Base-by-base conservation (phyloP, 2,329 filamentous ascomycete species). In the Trichophyton equinum region DNA sequence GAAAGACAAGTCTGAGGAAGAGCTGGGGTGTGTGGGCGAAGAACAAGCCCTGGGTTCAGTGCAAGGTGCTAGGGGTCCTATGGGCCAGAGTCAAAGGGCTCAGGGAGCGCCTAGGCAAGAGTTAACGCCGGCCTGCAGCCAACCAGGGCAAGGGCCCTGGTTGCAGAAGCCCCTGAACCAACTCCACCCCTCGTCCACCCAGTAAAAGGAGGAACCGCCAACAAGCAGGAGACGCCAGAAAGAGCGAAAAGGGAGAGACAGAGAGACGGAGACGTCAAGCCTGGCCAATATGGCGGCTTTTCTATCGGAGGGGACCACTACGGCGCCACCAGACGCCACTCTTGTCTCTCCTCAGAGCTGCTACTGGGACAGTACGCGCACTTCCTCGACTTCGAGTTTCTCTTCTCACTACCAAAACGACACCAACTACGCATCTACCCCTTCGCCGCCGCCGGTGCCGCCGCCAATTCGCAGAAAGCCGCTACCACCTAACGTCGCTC, bases 381-480 rank as follows among this genome's bases (percentile, higher is more conserved):
- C 46, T 25, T 27, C 46, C 13, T 51, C 46, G 46, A 51, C 11
- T 22, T 51, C 46, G 22, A 36, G 27, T 22, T 18, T 30, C 53
- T 56, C 36, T 27, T 18, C 49, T 22, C 20, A 22, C 18, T 22
- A 53, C 49, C 13, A 53, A 3, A 7, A 33, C 36, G 49, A 33
- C 49, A 18, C 51, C 25, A n/a, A 18, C 30, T 33, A 27, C 53
- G 20, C 27, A 36, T 22, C 46, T 22, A 22, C 25, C 46, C 13
- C 46, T 38, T 51, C 46, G 20, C 22, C n/a, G 15, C 53, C 15
- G 33, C 53, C 22, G 33, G 33, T 38, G 33, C 33, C 33, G 33
- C 72, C 73, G 65, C 73, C 75, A 63, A 73, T 82, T 62, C 77
- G 77, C 66, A 76, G 80, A 66, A 82, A 82, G 70, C 80, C 81